phyloP scores from a whole-genome alignment of 2,329 filamentous ascomycete genomes.

The Alternaria sp. region DNA sequence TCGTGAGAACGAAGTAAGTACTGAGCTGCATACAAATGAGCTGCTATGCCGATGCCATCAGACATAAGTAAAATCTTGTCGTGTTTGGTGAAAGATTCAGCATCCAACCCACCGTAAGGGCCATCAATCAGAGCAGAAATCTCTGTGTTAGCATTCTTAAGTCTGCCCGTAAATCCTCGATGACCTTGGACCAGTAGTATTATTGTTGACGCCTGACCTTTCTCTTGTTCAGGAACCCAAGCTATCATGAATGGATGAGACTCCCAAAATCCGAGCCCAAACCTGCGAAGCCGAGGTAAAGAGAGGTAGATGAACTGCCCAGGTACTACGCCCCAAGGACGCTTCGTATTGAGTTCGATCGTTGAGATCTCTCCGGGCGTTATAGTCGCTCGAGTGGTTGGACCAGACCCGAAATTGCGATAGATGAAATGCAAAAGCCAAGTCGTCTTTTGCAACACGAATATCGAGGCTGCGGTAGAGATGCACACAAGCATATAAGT shows the following conservation, averaged over 20 bases:
- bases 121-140: conserved; percentile 1
- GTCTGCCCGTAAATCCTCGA: not conserved
- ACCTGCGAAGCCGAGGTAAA: conserved; percentile 1
- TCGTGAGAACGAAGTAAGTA: conserved; percentile 14
- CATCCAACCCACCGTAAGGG: conserved; percentile 6
- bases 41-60: conserved; percentile 14
- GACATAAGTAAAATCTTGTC: conserved; percentile 20
- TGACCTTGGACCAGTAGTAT: not conserved
- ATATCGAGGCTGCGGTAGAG: not conserved
- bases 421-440: not conserved
- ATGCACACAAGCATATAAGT: not conserved
- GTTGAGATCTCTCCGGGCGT: not conserved
- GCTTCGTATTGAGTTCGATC: not conserved
- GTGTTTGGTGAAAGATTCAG: conserved; percentile 2
- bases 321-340: not conserved
- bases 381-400: not conserved
- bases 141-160: not conserved
- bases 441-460: not conserved
- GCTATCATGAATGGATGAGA: conserved; percentile 20
- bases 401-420: not conserved
- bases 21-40: conserved; percentile 10
- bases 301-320: conserved; percentile 13
- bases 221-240: not conserved
- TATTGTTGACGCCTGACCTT: not conserved
- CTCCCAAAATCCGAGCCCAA: conserved; percentile 13